Conservation (phyloP, 176 grass and related monocot species). For the Carex parvula region DNA sequence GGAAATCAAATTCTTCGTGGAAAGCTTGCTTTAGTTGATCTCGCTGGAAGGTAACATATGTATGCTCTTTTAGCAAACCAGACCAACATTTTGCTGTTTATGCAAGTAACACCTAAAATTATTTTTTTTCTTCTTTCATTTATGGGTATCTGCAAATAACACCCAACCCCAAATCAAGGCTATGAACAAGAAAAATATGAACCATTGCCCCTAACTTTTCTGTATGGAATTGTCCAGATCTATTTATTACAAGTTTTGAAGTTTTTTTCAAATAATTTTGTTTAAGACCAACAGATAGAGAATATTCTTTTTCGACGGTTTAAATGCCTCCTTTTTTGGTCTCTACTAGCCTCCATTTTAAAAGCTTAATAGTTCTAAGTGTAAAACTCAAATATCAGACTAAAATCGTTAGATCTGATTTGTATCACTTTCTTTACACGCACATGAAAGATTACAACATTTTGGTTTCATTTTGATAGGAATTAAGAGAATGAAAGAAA, state of each 20-base stretch:
- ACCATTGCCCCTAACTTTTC: not conserved
- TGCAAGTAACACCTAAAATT: not conserved
- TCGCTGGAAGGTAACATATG: slow-evolving; percentile 68
- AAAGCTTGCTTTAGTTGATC: slow-evolving; percentile 99
- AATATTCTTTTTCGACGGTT: not conserved
- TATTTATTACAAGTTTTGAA: not conserved
- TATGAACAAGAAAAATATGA: not conserved
- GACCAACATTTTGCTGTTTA: slow-evolving; percentile 16
- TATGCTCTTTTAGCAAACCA: not conserved
- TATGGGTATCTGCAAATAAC: slow-evolving; percentile 4
- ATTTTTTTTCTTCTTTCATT: slow-evolving; percentile 12
- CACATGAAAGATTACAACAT: not conserved
- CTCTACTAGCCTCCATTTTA: not conserved
- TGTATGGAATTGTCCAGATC: not conserved
- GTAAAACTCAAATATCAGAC: not conserved
- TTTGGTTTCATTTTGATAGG: not conserved
- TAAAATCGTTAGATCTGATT: not conserved
- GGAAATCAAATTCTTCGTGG: slow-evolving; percentile 86
- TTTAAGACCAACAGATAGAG: not conserved
- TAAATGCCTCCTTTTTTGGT: not conserved
- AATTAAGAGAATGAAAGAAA: too few species aligned
- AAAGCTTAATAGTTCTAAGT: not conserved
- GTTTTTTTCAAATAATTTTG: not conserved
- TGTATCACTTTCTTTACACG: not conserved
- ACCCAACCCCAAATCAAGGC: not conserved